Base-by-base conservation (phyloP, 768 basidiomycete species). In the Phylloporus scabripes region DNA sequence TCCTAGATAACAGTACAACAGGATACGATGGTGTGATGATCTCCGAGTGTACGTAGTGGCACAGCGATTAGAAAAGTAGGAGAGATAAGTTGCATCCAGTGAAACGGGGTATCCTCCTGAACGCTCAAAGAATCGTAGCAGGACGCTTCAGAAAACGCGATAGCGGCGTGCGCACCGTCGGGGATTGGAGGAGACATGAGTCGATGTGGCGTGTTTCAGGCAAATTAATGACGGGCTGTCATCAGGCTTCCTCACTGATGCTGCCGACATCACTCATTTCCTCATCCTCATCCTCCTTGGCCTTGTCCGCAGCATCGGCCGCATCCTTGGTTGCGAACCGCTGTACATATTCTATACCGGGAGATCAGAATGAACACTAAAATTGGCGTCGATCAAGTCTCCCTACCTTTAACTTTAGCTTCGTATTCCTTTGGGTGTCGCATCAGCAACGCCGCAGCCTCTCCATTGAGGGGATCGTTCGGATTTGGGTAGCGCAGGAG, bases 401-500 rank as follows among this genome's bases (percentile, higher is more conserved):
- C 57, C 77, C 28, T 61, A 87, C 91, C 92, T 73, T 92, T 92
- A 49, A 99, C 94, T 66, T 91, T 95, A 20, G 78, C 78, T 56
- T 95, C 92, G 60, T 99, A 99, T 54, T 92, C 87, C 67, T 94
- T 92, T 29, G 93, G 93, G 64, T 98, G 94, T 24, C 95, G 87
- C 91, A 98, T 93, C 54, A 98, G 79, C 32, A 99, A 75, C 2
- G 95, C 92, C 8, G 96, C 96, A 17, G 96, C 96, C 71, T 99
- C 96, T 29, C 95, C 95, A 56, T 99, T 99, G 46, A 98, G 74
- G 4, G 96, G 96, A 65, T 99, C 96, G 52, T 94, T 92, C 11
- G 96, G 95, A 67, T 99, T 99, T 53, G 96, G 96, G 67, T 99
- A 99, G 41, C 94, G 87, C 48, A 99, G 72, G 1, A 99, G 81